Conservation (phyloP, 1,284 basidiomycete species). For the Trametes pubescens region DNA sequence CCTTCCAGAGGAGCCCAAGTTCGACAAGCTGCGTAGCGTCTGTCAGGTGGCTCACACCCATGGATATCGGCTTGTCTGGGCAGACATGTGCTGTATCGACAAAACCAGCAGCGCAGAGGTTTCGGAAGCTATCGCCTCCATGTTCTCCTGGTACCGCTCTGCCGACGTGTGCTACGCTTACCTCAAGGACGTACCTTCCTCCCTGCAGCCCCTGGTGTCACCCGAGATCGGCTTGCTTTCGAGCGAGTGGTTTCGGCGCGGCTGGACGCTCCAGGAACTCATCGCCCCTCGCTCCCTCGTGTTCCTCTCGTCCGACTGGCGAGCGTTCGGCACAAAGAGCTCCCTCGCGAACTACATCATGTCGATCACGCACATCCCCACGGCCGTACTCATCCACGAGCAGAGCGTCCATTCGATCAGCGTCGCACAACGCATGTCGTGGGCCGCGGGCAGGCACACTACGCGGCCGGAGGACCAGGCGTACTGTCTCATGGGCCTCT, state of each 20-base stretch:
- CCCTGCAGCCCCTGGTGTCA: background rate
- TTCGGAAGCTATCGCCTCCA: slow-evolving; percentile 10
- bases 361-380: background rate
- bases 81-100: slow-evolving; percentile 15
- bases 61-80: background rate
- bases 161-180: slow-evolving; percentile 6
- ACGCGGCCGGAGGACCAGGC: background rate
- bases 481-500: slow-evolving; percentile 3
- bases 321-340: background rate
- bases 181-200: background rate
- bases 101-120: slow-evolving; percentile 14
- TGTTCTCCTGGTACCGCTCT: slow-evolving; percentile 5
- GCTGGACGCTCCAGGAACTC: slow-evolving; percentile 13
- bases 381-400: background rate
- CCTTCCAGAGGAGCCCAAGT: background rate
- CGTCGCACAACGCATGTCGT: slow-evolving; percentile 9
- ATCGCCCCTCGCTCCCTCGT: background rate
- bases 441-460: background rate
- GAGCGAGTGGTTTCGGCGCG: slow-evolving; percentile 2
- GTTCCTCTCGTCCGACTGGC: slow-evolving; percentile 1
- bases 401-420: background rate
- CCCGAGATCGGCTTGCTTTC: background rate
- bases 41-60: background rate
- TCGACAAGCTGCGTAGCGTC: background rate
- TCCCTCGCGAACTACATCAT: background rate